Percentiles rank a stretch among this genome's conserved stretches.
Conservation (phyloP, 2,329 filamentous ascomycete species). For the Xylariomycetidae sp. region DNA sequence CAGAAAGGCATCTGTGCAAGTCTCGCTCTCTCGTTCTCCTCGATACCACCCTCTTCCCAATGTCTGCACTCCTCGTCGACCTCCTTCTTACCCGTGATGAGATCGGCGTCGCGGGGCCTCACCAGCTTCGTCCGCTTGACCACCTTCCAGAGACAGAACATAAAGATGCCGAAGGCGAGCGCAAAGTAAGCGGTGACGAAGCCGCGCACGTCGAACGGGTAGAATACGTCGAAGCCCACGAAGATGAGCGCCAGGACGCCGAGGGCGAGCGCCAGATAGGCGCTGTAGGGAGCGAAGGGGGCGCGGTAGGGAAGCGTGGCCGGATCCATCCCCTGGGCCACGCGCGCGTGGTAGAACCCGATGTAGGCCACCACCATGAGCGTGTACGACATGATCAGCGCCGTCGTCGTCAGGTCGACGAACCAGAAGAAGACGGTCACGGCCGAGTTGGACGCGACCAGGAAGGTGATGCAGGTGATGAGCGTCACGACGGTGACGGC, state of each 20-base stretch:
- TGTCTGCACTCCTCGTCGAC: slow-evolving; percentile 51
- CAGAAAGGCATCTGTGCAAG: slow-evolving; percentile 32
- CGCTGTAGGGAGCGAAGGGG: slow-evolving; percentile 45
- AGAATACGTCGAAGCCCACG: slow-evolving; percentile 52
- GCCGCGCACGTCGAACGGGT: slow-evolving; percentile 41
- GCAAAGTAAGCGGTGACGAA: slow-evolving; percentile 53
- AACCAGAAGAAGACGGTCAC: slow-evolving; percentile 37
- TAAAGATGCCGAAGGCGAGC: slow-evolving; percentile 44
- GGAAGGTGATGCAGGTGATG: slow-evolving; percentile 32
- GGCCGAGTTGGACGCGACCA: slow-evolving; percentile 33
- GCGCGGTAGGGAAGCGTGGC: slow-evolving; percentile 45
- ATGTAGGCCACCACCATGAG: slow-evolving; percentile 42
- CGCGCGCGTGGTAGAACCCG: slow-evolving; percentile 46
- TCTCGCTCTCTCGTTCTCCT: slow-evolving; percentile 36
- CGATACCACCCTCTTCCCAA: slow-evolving; percentile 41
- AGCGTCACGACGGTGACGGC: slow-evolving; percentile 28
- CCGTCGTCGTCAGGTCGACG: slow-evolving; percentile 36
- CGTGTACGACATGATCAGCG: slow-evolving; percentile 39
- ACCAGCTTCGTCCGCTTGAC: slow-evolving; percentile 55
- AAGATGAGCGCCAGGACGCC: slow-evolving; percentile 47
- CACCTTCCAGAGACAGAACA: slow-evolving; percentile 66
- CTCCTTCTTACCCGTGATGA: slow-evolving; percentile 59
- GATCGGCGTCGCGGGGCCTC: slow-evolving; percentile 53
- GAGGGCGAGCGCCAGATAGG: slow-evolving; percentile 44
- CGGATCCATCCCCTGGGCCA: slow-evolving; percentile 46